Evolutionary conservation across 2,329 filamentous ascomycete species (phyloP).

Genomic region (Neonectria punicea): DNA sequence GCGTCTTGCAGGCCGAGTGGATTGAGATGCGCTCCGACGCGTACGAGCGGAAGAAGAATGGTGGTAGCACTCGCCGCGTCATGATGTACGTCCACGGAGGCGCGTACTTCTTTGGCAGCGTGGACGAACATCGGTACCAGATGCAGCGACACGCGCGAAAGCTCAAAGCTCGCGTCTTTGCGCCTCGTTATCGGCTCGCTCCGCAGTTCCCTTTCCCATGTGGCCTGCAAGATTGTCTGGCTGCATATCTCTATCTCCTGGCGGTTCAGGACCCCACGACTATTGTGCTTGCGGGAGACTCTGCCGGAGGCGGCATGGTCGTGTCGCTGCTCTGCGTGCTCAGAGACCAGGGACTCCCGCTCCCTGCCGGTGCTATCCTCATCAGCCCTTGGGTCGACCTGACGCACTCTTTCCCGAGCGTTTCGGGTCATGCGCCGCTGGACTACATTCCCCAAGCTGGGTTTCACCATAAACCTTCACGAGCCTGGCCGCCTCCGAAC

Average conservation of each 20-base stretch:
- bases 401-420: conserved; percentile 93
- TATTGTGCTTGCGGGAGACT: conserved; percentile 91
- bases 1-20: conserved; percentile 84
- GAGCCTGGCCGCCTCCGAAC: conserved; percentile 92
- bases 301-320: conserved; percentile 92
- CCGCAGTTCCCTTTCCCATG: conserved; percentile 98
- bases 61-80: conserved; percentile 73
- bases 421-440: conserved; percentile 75
- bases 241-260: conserved; percentile 86
- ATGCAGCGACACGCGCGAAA: conserved; percentile 96
- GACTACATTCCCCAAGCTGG: conserved; percentile 92
- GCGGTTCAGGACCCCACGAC: conserved; percentile 80
- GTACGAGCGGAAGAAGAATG: conserved; percentile 72
- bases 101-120: conserved; percentile 94
- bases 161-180: conserved; percentile 88
- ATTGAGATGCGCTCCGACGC: conserved; percentile 89
- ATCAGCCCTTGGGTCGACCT: conserved; percentile 97
- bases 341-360: conserved; percentile 82
- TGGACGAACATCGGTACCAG: conserved; percentile 98
- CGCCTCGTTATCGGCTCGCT: conserved; percentile 85
- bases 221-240: conserved; percentile 88
- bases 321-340: conserved; percentile 81
- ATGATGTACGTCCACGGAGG: conserved; percentile 97
- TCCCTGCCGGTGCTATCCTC: conserved; percentile 89
- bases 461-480: conserved; percentile 90